Conservation (phyloP, 2,329 filamentous ascomycete species). For the Colletotrichum lentis region DNA sequence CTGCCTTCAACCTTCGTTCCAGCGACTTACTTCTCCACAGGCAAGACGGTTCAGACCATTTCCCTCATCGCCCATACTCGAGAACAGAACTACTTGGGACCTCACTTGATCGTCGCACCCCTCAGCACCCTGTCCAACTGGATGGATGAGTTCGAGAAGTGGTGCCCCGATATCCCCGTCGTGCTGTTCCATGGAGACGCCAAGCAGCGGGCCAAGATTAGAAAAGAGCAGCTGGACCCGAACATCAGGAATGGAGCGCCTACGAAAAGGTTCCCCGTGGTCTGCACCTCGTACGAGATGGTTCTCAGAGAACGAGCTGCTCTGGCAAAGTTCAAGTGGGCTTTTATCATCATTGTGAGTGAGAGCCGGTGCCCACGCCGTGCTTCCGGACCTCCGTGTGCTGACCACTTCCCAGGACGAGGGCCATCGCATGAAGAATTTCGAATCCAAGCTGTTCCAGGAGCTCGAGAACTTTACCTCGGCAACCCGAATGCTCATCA, state of each 20-base stretch:
- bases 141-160: slow-evolving; percentile 91
- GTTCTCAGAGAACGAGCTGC: slow-evolving; percentile 88
- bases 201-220: slow-evolving; percentile 77
- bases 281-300: slow-evolving; percentile 96
- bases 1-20: slow-evolving; percentile 18
- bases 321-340: slow-evolving; percentile 87
- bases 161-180: slow-evolving; percentile 88
- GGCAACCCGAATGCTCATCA: slow-evolving; percentile 89
- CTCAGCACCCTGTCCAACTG: slow-evolving; percentile 94
- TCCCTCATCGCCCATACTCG: slow-evolving; percentile 85
- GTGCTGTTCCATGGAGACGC: slow-evolving; percentile 90
- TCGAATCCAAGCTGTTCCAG: slow-evolving; percentile 89
- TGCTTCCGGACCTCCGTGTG: not conserved
- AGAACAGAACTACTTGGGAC: slow-evolving; percentile 85
- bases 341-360: slow-evolving; percentile 91
- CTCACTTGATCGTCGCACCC: slow-evolving; percentile 89
- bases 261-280: slow-evolving; percentile 79
- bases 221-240: slow-evolving; percentile 73
- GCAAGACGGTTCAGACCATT: slow-evolving; percentile 93
- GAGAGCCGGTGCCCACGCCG: too few species aligned
- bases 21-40: slow-evolving; percentile 48
- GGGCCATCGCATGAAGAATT: slow-evolving; percentile 96
- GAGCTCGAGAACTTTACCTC: slow-evolving; percentile 89
- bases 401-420: slow-evolving; percentile 70
- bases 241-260: slow-evolving; percentile 69